Percentiles rank a stretch among this genome's conserved stretches.
phyloP scores from a whole-genome alignment of 2,329 filamentous ascomycete genomes.

The Cadophora sp. region DNA sequence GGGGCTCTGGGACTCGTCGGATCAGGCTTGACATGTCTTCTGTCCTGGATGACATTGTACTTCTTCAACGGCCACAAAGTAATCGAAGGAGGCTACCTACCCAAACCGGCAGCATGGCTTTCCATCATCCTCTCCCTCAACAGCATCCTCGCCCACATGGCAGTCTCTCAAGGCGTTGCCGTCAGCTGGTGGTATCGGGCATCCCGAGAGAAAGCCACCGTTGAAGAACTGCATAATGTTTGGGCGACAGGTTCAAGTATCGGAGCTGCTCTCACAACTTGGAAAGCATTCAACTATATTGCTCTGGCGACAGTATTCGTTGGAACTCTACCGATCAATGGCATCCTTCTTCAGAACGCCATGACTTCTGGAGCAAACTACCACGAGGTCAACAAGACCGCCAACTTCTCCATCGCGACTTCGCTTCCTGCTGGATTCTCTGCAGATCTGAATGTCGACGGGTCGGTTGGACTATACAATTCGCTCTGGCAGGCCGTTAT shows the following conservation, averaged over 20 bases:
- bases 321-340: constrained; percentile 24
- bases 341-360: constrained; percentile 25
- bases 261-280: constrained; percentile 13
- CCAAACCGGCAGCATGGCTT: constrained; percentile 26
- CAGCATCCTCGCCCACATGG: constrained; percentile 21
- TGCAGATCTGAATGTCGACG: constrained; percentile 16
- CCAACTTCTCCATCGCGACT: constrained; percentile 11
- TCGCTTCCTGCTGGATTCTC: constrained; percentile 16
- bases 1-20: constrained; percentile 21
- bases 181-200: constrained; percentile 25
- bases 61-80: constrained; percentile 26
- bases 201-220: constrained; percentile 15
- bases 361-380: constrained; percentile 15
- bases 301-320: constrained; percentile 25
- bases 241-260: constrained; percentile 23
- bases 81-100: constrained; percentile 17
- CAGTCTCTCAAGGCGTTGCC: constrained; percentile 21
- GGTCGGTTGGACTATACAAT: constrained; percentile 10
- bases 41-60: constrained; percentile 17
- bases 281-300: constrained; percentile 26
- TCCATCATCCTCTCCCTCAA: constrained; percentile 26
- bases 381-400: neutral
- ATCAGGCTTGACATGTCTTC: constrained; percentile 16
- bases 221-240: constrained; percentile 24
- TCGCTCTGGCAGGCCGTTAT: constrained; percentile 6